Conservation (phyloP, 441 rosid species). For the Jatropha podagrica region DNA sequence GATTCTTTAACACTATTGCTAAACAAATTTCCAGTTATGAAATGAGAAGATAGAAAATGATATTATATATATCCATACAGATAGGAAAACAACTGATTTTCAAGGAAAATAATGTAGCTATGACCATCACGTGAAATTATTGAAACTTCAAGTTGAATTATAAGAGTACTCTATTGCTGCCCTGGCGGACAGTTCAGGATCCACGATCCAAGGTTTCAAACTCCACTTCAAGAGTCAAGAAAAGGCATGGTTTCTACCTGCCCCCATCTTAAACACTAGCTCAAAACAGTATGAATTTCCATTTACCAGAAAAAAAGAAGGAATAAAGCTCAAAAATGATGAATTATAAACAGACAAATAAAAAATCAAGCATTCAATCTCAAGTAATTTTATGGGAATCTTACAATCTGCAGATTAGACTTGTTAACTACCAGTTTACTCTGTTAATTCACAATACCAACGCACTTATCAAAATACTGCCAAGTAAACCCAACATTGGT, state of each 20-base stretch:
- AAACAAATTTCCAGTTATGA: neutral
- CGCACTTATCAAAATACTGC: slow-evolving; percentile 23
- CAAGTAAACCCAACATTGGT: slow-evolving; percentile 21
- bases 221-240: neutral
- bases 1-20: neutral
- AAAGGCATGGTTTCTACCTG: too few species aligned
- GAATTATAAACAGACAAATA: neutral
- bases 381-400: slow-evolving; percentile 19
- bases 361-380: slow-evolving; percentile 3
- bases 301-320: neutral
- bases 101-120: slow-evolving; percentile 1
- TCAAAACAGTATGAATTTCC: neutral
- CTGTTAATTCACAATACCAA: slow-evolving; percentile 20
- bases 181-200: neutral
- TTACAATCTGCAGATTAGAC: slow-evolving; percentile 26
- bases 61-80: neutral
- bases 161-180: neutral
- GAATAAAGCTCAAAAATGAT: neutral
- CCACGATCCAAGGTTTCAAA: slow-evolving; percentile 7
- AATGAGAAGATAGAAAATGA: neutral
- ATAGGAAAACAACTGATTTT: neutral
- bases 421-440: slow-evolving; percentile 21
- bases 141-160: slow-evolving; percentile 9
- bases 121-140: neutral
- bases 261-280: neutral